Evolutionary conservation across 2,329 filamentous ascomycete genomes (phyloP), one percentile per base, ranked within the genome.

Genomic region (Fusarium camptoceras): DNA sequence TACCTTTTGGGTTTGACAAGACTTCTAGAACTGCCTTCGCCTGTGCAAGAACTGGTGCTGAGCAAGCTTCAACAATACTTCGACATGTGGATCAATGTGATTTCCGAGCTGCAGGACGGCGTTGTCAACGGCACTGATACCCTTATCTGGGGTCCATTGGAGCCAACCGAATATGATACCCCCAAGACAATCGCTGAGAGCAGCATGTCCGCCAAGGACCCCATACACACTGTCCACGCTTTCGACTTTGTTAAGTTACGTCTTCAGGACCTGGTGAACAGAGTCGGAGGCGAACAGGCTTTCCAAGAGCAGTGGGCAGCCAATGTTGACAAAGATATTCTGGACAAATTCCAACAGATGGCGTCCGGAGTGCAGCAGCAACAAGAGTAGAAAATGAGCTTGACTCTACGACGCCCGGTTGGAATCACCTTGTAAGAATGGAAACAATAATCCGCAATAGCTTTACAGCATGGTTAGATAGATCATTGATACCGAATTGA

Each of bases 301-400:
- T 95, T 96, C 77, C 85, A 90, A 76, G 84, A 87, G 58, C 85
- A 90, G 53, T 94, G 90, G 88, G 80, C 89, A 16, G 84, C 84
- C n/a, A 92, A 94, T 67, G 91, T 96, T 27, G 93, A 96, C 78
- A 85, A 85, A 71, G 89, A 94, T 63, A 87, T 94, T 18, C 73
- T 95, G 66, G 82, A 83, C 14, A 87, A 84, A n/a, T 95, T 94
- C 76, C 76, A 76, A 55, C 69, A 71, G 16, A 72, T 81, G 63
- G 73, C 75, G 15, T 73, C 72, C 24, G 69, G 59, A 20, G 70
- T 66, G 46, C 67, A 74, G 50, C 73, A 66, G 55, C 63, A 57
- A 24, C 53, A 64, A 44, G 42, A 24, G 57, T 55, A 47, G 28
- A 25, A 39, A 16, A 20, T 41, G 34, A 22, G 34, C 24, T 41